These are phyloP conservation scores for Carpinus fangiana DNA, from an alignment of 306 rosid species.

Conservation along the genomic window DNA sequence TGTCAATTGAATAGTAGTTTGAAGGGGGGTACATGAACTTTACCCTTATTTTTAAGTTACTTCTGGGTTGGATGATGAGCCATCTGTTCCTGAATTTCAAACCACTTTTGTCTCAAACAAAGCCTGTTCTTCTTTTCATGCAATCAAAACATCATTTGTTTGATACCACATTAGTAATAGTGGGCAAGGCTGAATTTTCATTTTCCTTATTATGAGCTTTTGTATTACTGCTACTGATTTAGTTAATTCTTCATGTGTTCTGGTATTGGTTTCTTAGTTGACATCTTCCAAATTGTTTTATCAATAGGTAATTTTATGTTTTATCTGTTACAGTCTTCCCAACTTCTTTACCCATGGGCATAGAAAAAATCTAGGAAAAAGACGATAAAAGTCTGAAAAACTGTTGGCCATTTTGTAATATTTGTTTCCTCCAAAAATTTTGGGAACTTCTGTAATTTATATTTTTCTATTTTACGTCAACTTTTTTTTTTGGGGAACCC, in stretches of 20 bases:
- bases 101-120: background rate
- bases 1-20: too few relatives aligned
- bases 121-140: background rate
- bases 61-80: background rate
- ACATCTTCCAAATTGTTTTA: background rate
- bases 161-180: background rate
- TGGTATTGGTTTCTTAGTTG: background rate
- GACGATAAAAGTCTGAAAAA: too few relatives aligned
- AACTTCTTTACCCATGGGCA: background rate
- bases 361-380: too few relatives aligned
- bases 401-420: too few relatives aligned
- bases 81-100: background rate
- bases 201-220: background rate
- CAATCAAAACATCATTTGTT: background rate
- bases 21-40: too few relatives aligned
- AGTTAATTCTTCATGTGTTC: background rate
- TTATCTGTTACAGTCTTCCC: background rate
- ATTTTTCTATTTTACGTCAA: too few relatives aligned
- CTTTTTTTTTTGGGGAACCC: too few relatives aligned
- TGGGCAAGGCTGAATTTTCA: background rate
- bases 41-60: background rate
- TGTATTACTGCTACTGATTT: background rate
- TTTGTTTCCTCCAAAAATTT: too few relatives aligned
- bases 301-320: background rate
- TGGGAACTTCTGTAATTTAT: too few relatives aligned